These are phyloP conservation scores for Eudorina sp. DNA, from an alignment of 139 green algal species.

Conservation along the genomic window DNA sequence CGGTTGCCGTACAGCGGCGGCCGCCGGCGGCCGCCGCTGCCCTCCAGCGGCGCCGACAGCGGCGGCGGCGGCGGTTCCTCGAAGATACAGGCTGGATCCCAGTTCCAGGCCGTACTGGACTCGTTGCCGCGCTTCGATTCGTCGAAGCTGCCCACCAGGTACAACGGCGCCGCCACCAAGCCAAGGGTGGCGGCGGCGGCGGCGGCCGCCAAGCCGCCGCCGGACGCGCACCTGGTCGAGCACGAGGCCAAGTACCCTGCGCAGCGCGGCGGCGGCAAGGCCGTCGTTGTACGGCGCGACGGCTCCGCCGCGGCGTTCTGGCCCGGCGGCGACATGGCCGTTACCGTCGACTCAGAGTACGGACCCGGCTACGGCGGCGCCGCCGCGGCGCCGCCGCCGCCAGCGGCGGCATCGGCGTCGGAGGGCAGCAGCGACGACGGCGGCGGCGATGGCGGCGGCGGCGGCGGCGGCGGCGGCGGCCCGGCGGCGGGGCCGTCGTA, in stretches of 20 bases:
- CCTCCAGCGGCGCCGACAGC: not conserved
- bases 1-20: not conserved
- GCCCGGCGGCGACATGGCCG: slow-evolving; percentile 56
- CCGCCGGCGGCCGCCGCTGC: slow-evolving; percentile 10
- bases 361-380: too few species aligned
- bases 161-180: not conserved
- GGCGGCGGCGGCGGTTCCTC: not conserved
- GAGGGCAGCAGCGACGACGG: not conserved
- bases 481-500: not conserved
- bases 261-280: slow-evolving; percentile 9
- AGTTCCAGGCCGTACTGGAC: slow-evolving; percentile 49
- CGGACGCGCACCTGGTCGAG: not conserved
- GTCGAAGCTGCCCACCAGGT: slow-evolving; percentile 30
- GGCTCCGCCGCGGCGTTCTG: slow-evolving; percentile 50
- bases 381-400: too few species aligned
- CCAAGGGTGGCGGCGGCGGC: not conserved
- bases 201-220: not conserved
- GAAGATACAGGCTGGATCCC: slow-evolving; percentile 28
- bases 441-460: not conserved
- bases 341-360: slow-evolving; percentile 56
- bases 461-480: not conserved
- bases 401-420: not conserved
- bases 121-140: slow-evolving; percentile 38
- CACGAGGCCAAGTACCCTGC: slow-evolving; percentile 34
- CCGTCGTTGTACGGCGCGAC: slow-evolving; percentile 47